Evolutionary conservation across 495 filamentous ascomycete genomes (phyloP), one percentile per base, ranked within the genome.

Genomic region (Aspergillus carlsbadensis): DNA sequence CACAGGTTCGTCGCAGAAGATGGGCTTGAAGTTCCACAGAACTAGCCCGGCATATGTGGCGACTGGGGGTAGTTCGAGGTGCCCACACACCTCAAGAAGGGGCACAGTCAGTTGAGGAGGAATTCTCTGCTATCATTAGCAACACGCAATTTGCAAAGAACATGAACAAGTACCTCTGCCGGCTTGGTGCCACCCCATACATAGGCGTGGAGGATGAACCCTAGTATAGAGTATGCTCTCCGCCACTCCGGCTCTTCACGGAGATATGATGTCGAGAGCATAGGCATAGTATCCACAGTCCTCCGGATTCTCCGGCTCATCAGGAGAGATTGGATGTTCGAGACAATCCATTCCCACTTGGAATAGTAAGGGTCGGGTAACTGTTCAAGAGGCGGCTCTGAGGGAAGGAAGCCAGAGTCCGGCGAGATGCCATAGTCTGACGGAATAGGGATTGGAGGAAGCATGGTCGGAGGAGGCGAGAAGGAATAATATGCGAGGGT

Each of bases 1-100:
- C 41, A 93, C 83, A 13, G 83, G 82, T 65, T 95, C 90, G 56
- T 88, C 82, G 37, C 81, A 69, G 65, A 96, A 96, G 39, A 98
- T 80, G 1, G 92, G 88, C 70, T 89, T 91, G 77, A 88, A 98
- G 70, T 99, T 99, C 94, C 95, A 99, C 29, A 99, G 79, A 56
- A 87, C 89, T 8, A 96, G 83, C 17, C 87, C 90, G 10, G 94
- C 89, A 65, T 97, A 99, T 29, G 95, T 97, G 49, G 94, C 95
- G 29, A 99, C 94, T 2, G 92, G 89, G 17, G 92, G 92, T 39
- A 99, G 75, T 58, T 96, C 91, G 18, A 99, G 84, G 54, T 87
- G 83, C 24, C 83, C 75, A 57, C 90, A 97, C 15, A 93, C 81
- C 61, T 85, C 65, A 22, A 94, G 80, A 61, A 96, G 83, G 5